A percentile compares a stretch with the other conserved stretches of the same genome.
Evolutionary conservation across 768 basidiomycete genomes (phyloP).

Genomic region (Cystofilobasidium bisporidii): DNA sequence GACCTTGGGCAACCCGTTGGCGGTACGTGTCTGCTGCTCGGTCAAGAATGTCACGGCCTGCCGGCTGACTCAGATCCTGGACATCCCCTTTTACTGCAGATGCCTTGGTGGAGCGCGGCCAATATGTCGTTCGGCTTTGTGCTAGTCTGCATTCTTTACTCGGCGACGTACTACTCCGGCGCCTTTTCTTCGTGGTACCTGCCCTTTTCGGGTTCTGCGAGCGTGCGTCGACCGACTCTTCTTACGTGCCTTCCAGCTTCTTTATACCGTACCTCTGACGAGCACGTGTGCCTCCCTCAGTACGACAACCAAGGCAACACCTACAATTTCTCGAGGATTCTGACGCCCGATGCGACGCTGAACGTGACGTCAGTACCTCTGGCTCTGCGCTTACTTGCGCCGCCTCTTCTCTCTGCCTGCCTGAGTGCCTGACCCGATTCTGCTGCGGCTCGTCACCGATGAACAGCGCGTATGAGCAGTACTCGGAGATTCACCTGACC

Average conservation of each 20-base stretch:
- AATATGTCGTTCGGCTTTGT: conserved; percentile 6
- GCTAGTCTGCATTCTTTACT: conserved; percentile 20
- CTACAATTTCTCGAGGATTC: conserved; percentile 15
- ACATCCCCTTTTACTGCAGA: background rate
- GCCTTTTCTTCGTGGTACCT: conserved; percentile 24
- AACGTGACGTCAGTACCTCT: background rate
- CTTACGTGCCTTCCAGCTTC: no score
- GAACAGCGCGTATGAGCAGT: conserved; percentile 17
- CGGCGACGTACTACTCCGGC: conserved; percentile 18
- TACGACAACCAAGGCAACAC: conserved; percentile 23
- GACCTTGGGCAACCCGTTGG: conserved; percentile 22
- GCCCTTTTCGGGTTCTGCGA: conserved; percentile 12
- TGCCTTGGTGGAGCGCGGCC: conserved; percentile 26
- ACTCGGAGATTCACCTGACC: conserved; percentile 25
- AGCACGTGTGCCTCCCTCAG: no score
- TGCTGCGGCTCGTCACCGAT: no score
- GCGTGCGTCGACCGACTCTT: no score
- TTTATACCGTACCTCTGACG: no score
- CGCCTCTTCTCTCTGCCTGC: no score
- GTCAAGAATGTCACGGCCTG: no score
- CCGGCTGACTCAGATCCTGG: background rate
- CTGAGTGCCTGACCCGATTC: no score
- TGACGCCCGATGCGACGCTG: conserved; percentile 1
- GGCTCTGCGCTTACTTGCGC: no score
- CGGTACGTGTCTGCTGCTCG: background rate